Evolutionary conservation across 805 yeast species (phyloP).

Genomic region (Clavispora fructus): DNA sequence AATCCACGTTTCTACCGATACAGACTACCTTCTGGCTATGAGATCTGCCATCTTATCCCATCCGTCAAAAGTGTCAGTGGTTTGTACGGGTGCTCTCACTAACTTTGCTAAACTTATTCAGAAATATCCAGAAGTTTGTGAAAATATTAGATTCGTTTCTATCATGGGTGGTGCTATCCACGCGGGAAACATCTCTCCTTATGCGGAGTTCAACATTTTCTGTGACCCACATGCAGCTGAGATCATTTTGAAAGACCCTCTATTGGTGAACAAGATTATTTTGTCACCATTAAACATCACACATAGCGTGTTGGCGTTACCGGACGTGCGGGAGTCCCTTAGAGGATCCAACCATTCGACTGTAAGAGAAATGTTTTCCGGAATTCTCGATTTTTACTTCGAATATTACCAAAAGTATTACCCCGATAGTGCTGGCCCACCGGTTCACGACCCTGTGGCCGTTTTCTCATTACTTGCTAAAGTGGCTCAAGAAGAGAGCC

Average conservation of each 20-base stretch:
- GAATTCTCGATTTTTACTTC: slow-evolving; percentile 9
- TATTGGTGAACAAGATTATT: slow-evolving; percentile 44
- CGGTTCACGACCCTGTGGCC: slow-evolving; percentile 17
- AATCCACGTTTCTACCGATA: slow-evolving; percentile 18
- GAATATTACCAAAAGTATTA: slow-evolving; percentile 8
- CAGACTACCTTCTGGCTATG: slow-evolving; percentile 32
- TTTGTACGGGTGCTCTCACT: slow-evolving; percentile 77
- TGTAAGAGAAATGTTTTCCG: slow-evolving; percentile 6
- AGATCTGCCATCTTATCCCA: slow-evolving; percentile 37
- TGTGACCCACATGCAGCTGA: slow-evolving; percentile 76
- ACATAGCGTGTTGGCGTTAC: slow-evolving; percentile 52
- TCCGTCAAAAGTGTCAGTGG: slow-evolving; percentile 49
- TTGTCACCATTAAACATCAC: slow-evolving; percentile 68
- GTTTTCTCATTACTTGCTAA: slow-evolving; percentile 10
- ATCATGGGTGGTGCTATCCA: slow-evolving; percentile 74
- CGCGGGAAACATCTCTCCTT: slow-evolving; percentile 46
- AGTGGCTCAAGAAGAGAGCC: slow-evolving; percentile 8
- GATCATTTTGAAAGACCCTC: slow-evolving; percentile 43
- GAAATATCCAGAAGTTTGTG: slow-evolving; percentile 49
- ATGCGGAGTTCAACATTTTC: slow-evolving; percentile 72
- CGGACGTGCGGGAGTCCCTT: slow-evolving; percentile 17
- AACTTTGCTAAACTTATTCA: slow-evolving; percentile 56
- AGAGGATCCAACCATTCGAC: slow-evolving; percentile 10
- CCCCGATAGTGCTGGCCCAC: slow-evolving; percentile 9
- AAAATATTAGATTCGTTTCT: slow-evolving; percentile 48